phyloP scores from a whole-genome alignment of 2,329 filamentous ascomycete species.

The Davidsoniella neocaledoniae region DNA sequence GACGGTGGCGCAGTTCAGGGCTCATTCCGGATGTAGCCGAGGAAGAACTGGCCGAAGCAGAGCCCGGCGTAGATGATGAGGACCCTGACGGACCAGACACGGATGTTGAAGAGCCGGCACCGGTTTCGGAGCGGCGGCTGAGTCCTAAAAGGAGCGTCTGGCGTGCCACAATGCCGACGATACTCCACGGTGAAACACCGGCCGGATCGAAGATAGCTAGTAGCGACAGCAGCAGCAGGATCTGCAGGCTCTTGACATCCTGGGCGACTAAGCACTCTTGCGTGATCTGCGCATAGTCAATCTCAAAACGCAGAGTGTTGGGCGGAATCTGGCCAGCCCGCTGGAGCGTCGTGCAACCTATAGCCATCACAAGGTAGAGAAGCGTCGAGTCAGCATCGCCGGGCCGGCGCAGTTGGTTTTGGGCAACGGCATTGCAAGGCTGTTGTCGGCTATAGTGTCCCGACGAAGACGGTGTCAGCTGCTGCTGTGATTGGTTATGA shows the following conservation, averaged over 20 bases:
- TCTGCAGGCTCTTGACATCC: slow-evolving; percentile 23
- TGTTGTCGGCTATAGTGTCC: too few relatives aligned
- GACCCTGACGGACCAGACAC: too few relatives aligned
- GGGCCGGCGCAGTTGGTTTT: neutral
- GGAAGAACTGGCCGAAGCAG: neutral
- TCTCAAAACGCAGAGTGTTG: slow-evolving; percentile 18
- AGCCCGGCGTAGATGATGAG: too few relatives aligned
- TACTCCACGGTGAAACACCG: slow-evolving; percentile 24
- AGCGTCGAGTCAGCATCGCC: slow-evolving; percentile 14
- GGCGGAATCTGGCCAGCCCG: slow-evolving; percentile 24
- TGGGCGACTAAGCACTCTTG: slow-evolving; percentile 23
- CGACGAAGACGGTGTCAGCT: too few relatives aligned
- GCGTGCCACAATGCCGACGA: slow-evolving; percentile 24
- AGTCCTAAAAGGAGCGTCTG: slow-evolving; percentile 25
- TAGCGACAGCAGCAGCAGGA: slow-evolving; percentile 25
- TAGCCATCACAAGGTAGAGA: slow-evolving; percentile 27
- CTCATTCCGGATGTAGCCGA: slow-evolving; percentile 7
- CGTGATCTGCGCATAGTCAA: slow-evolving; percentile 24
- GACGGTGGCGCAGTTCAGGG: slow-evolving; percentile 22
- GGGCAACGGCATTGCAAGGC: neutral
- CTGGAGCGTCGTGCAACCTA: slow-evolving; percentile 28
- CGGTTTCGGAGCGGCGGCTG: slow-evolving; percentile 18
- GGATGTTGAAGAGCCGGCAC: slow-evolving; percentile 13
- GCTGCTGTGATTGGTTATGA: too few relatives aligned
- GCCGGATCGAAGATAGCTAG: slow-evolving; percentile 27